Evolutionary conservation across 257 asterid genomes (phyloP).

Genomic region (Apocynum venetum): DNA sequence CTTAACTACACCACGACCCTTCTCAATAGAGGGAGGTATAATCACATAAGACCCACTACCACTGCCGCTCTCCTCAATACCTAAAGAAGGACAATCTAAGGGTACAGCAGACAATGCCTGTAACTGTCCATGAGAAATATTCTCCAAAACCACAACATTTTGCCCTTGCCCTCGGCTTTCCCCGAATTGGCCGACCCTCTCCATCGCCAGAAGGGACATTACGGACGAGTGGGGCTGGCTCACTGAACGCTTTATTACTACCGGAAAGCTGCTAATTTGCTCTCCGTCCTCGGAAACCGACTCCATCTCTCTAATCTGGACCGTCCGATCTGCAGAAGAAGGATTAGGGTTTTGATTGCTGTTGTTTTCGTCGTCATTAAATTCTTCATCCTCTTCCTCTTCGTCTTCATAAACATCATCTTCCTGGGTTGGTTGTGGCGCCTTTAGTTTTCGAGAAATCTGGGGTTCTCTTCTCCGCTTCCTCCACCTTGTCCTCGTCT

Average conservation of each 20-base stretch:
- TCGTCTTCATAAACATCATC: slow-evolving; percentile 78
- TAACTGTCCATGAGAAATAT: slow-evolving; percentile 86
- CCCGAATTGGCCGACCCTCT: slow-evolving; percentile 58
- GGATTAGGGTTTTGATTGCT: slow-evolving; percentile 22
- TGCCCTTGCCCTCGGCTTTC: slow-evolving; percentile 53
- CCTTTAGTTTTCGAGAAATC: slow-evolving; percentile 56
- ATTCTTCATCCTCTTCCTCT: slow-evolving; percentile 75
- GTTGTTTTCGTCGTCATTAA: slow-evolving; percentile 45
- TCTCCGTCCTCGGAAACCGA: slow-evolving; percentile 45
- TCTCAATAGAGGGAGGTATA: slow-evolving; percentile 61
- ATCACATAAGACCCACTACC: slow-evolving; percentile 69
- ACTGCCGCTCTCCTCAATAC: slow-evolving; percentile 45
- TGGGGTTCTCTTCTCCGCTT: slow-evolving; percentile 78
- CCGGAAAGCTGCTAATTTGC: slow-evolving; percentile 64
- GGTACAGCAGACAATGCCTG: slow-evolving; percentile 82
- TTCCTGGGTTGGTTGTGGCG: slow-evolving; percentile 33
- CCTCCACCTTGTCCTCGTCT: slow-evolving; percentile 85
- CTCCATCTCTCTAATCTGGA: slow-evolving; percentile 56
- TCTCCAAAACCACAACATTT: slow-evolving; percentile 56
- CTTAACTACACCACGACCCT: slow-evolving; percentile 74
- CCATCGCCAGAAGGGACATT: slow-evolving; percentile 50
- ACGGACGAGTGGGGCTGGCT: slow-evolving; percentile 80
- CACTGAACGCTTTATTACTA: slow-evolving; percentile 59
- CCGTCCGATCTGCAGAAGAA: slow-evolving; percentile 32
- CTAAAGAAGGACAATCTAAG: slow-evolving; percentile 44